Evolutionary conservation across 2,329 filamentous ascomycete species (phyloP).

Genomic region (Fusarium incarnatum): DNA sequence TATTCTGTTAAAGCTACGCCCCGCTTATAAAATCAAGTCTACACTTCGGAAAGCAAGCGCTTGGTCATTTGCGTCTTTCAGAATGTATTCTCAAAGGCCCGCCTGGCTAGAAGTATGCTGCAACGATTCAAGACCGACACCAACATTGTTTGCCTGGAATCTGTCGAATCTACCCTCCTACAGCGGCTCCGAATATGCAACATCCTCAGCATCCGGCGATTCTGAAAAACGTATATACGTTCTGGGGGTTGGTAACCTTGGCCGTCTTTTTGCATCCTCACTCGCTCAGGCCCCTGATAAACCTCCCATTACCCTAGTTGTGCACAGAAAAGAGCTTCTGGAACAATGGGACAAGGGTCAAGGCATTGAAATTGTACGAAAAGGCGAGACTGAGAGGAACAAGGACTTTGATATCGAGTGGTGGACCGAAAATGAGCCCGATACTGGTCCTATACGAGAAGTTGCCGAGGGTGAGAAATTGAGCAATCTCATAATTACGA

Average conservation of each 20-base stretch:
- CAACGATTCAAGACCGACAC: slow-evolving; percentile 42
- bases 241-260: slow-evolving; percentile 84
- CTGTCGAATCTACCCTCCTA: slow-evolving; percentile 45
- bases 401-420: slow-evolving; percentile 63
- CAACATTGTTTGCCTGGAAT: slow-evolving; percentile 55
- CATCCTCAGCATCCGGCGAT: slow-evolving; percentile 13
- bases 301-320: slow-evolving; percentile 83
- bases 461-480: slow-evolving; percentile 61
- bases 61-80: slow-evolving; percentile 8
- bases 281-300: slow-evolving; percentile 69
- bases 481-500: slow-evolving; percentile 79
- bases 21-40: neutral
- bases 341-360: slow-evolving; percentile 59
- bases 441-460: slow-evolving; percentile 53
- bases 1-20: neutral
- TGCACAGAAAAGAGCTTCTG: slow-evolving; percentile 70
- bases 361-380: slow-evolving; percentile 59
- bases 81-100: slow-evolving; percentile 46
- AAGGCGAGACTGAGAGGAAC: slow-evolving; percentile 47
- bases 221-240: slow-evolving; percentile 73
- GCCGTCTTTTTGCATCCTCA: slow-evolving; percentile 80
- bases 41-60: neutral
- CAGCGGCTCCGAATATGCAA: neutral
- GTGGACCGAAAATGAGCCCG: slow-evolving; percentile 62
- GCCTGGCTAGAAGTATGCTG: slow-evolving; percentile 52